Conservation (phyloP, 2,329 filamentous ascomycete species). For the Paecilomyces niveus region DNA sequence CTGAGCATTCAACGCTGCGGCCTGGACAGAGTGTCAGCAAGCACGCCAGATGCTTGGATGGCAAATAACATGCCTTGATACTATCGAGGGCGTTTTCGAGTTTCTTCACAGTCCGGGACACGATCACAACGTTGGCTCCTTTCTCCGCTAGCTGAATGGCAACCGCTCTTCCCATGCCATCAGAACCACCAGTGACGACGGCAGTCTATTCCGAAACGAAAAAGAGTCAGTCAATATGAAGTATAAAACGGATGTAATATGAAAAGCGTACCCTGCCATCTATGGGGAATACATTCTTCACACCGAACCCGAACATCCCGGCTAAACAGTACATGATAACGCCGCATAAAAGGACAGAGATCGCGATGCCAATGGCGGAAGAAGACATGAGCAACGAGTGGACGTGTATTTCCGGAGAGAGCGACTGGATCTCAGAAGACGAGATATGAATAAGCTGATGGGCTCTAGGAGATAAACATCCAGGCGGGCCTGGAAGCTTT, state of each 20-base stretch:
- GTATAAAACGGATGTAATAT: not conserved
- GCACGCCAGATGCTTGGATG: not conserved
- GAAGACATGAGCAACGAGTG: constrained; percentile 13
- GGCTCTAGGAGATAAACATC: not conserved
- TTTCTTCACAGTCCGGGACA: constrained; percentile 69
- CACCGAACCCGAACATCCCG: constrained; percentile 33
- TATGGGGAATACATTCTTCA: constrained; percentile 71
- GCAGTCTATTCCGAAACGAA: constrained; percentile 58
- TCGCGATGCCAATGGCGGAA: constrained; percentile 18
- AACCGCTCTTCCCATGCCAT: constrained; percentile 78
- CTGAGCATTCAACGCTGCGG: constrained; percentile 56
- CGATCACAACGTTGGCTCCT: constrained; percentile 79
- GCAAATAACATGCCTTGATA: constrained; percentile 48
- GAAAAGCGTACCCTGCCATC: constrained; percentile 63
- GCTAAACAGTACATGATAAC: constrained; percentile 25
- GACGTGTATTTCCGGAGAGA: not conserved
- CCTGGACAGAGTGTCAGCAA: constrained; percentile 33
- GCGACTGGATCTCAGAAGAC: not conserved
- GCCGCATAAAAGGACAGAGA: constrained; percentile 25
- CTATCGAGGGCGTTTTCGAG: constrained; percentile 63
- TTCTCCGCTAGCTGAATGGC: constrained; percentile 69
- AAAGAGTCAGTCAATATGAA: constrained; percentile 7
- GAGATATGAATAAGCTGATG: not conserved
- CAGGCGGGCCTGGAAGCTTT: constrained; percentile 5
- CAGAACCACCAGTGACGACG: constrained; percentile 82